Base-by-base conservation (phyloP, 805 yeast genomes). In the Lachancea sp. region DNA sequence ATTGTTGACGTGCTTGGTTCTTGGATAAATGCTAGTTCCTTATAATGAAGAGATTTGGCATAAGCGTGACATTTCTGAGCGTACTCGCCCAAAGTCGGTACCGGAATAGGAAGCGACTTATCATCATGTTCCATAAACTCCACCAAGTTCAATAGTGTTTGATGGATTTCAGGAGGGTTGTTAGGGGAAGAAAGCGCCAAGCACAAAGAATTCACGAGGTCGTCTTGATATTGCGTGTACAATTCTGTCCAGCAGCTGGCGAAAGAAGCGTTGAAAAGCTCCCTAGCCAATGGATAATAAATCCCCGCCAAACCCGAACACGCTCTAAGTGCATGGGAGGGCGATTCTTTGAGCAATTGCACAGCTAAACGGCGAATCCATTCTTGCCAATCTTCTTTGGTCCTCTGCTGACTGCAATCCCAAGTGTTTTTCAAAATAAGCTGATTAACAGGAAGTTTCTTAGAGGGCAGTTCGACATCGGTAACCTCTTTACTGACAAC, bases 111-210 rank as follows among this genome's bases (percentile, higher is more conserved):
- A 43, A 92, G 70, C 0, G 96, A 84, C 54, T 88, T 89, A 51
- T 88, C 97, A 61, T 90, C 97, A 53, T 90, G 97, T 57, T 92
- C 99, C 92, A 92, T 83, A 55, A 84, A 92, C 60, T 92, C 99
- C 0, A 96, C 95, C 42, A 92, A 67, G 48, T 90, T 89, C 50
- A 92, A 69, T 44, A 92, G 69, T 1, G 88, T 83, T 56, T 92
- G 97, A 54, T 88, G 83, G 33, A 92, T 89, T 52, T 92, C 99
- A 0, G 98, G 97, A 0, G 97, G 95, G 48, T 86, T 87, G 50
- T 88, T 85, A 3, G 94, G 83, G 0, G 96, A 83, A 0, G 90
- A 83, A 46, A 90, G 67, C 0, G 97, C 97, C 38, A 81, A 72
- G 55, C 95, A 87, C 29, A 92, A 71, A 2, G 95, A 75, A 50